Evolutionary conservation across 257 asterid genomes (phyloP).

Genomic region (Solanum arcanum): DNA sequence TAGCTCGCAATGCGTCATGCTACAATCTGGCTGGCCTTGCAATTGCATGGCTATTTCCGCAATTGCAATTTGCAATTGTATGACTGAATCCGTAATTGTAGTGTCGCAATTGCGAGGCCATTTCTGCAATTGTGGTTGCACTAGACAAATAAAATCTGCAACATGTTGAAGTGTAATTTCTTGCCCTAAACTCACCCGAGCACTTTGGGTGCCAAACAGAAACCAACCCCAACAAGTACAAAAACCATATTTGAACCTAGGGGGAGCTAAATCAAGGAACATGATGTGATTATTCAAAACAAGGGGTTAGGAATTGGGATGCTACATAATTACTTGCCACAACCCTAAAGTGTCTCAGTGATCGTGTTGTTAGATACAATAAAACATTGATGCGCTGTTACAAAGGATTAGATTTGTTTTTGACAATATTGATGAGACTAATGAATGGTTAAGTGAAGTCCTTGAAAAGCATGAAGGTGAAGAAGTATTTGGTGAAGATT

Average conservation of each 20-base stretch:
- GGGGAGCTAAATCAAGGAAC: background rate
- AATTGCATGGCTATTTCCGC: background rate
- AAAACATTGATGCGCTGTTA: background rate
- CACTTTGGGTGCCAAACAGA: background rate
- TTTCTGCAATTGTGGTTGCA: background rate
- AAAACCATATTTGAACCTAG: background rate
- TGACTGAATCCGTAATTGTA: background rate
- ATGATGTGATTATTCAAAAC: background rate
- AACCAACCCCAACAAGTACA: background rate
- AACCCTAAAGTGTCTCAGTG: background rate
- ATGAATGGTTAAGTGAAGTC: background rate
- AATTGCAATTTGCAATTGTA: background rate
- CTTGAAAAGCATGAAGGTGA: background rate
- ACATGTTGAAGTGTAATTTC: background rate
- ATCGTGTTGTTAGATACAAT: background rate
- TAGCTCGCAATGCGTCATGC: background rate
- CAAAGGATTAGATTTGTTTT: background rate
- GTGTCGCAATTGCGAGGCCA: background rate
- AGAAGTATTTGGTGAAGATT: background rate
- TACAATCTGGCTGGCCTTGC: background rate
- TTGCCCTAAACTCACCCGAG: background rate
- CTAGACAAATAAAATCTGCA: background rate
- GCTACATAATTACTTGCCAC: background rate
- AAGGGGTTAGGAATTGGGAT: background rate
- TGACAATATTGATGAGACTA: background rate